Evolutionary conservation across 78 protist species (phyloP), one percentile per base, ranked within the genome.

Genomic region (Planoprotostelium fungivorum): DNA sequence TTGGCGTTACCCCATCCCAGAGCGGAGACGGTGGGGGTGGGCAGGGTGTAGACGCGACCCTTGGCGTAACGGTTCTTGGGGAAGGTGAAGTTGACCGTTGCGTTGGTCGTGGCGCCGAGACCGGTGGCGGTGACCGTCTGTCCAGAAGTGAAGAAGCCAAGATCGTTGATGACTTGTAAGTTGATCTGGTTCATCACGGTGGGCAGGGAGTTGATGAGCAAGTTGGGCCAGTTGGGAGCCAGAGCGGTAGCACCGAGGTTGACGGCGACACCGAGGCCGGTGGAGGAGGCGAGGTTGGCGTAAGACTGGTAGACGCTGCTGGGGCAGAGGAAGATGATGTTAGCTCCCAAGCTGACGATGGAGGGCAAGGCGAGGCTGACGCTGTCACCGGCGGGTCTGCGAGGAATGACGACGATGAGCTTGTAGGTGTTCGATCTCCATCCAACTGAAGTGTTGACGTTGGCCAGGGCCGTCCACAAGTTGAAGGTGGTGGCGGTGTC

Each of bases 1-100:
- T 9, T 86, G 0, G 91, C 39, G 29, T 23, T 51, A 89, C 91
- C 91, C 86, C 36, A 92, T n/a, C 94, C 94, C n/a, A 89, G 16
- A 35, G 84, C 85, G 25, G 91, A 38, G 23, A 37, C 37, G 28
- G 83, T 31, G 36, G 85, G 28, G 84, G 34, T 35, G 37, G 38
- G 1, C 87, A 37, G 0, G 89, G 29, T 5, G 73, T 51, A 25
- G 5, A 51, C 73, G 73, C 16, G 16, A 51, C 73, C 73, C 31
- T 25, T 51, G 28, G 37, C n/a, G n/a, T 37, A 34, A 39, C 91
- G 85, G 63, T 16, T 35, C n/a, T 35, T 31, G 16, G 85, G 36
- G 34, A 84, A 31, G 1, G 38, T 29, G 34, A 34, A 51, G 16
- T 5, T 51, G 31, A 51, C 73, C 5, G 5, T 51, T 5, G 16